phyloP scores from a whole-genome alignment of 495 filamentous ascomycete species.

The Penicillium steckii region DNA sequence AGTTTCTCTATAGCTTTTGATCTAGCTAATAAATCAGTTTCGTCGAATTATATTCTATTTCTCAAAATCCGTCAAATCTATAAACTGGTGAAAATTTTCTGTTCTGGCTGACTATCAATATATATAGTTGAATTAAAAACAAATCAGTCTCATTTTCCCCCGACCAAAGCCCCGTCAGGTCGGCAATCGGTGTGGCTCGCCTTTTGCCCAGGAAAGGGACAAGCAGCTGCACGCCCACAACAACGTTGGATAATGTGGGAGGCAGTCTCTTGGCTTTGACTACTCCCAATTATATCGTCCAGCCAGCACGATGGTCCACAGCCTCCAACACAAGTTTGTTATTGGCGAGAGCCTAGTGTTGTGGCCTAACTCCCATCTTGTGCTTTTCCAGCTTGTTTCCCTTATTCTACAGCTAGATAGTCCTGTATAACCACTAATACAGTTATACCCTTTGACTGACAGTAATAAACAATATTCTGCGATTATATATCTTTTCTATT shows the following conservation, averaged over 20 bases:
- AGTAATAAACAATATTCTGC: slow-evolving; percentile 1
- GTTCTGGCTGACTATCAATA: neutral
- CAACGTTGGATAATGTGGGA: neutral
- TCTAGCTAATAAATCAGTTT: neutral
- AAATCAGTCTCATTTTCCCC: no score
- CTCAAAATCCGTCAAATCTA: neutral
- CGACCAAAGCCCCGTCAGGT: no score
- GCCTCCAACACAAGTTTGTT: neutral
- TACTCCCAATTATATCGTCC: slow-evolving; percentile 6
- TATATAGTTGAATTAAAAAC: neutral
- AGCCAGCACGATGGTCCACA: slow-evolving; percentile 6
- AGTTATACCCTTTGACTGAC: slow-evolving; percentile 2
- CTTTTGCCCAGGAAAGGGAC: no score
- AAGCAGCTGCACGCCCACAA: no score
- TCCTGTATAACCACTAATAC: slow-evolving; percentile 3
- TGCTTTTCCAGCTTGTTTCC: slow-evolving; percentile 7
- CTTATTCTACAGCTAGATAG: slow-evolving; percentile 1
- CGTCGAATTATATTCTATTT: neutral
- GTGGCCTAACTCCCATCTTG: slow-evolving; percentile 1
- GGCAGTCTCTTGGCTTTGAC: neutral
- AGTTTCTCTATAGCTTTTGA: neutral
- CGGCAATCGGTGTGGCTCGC: no score
- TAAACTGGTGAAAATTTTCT: neutral
- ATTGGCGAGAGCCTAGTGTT: slow-evolving; percentile 6
- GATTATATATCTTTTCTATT: neutral